Evolutionary conservation across 345 rosid genomes (phyloP).

Genomic region (Nephelium lappaceum): DNA sequence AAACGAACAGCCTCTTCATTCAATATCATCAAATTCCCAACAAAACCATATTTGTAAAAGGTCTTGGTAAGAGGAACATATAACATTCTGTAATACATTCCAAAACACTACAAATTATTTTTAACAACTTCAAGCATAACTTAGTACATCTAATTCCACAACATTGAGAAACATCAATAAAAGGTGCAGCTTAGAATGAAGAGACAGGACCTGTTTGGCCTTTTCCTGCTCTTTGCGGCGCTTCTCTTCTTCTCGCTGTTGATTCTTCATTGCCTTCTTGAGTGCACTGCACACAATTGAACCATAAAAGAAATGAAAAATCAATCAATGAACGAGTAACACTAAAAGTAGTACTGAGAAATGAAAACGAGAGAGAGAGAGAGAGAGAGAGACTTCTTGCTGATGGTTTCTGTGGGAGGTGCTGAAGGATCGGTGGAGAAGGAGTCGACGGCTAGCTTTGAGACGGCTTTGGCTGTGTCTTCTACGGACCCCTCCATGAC

Average conservation of each 20-base stretch:
- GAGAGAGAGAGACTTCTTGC: slow-evolving; percentile 64
- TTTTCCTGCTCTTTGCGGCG: slow-evolving; percentile 74
- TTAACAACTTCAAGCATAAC: too few relatives aligned
- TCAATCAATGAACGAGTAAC: neutral
- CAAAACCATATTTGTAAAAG: neutral
- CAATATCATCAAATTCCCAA: neutral
- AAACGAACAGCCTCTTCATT: neutral
- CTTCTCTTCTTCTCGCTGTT: slow-evolving; percentile 83
- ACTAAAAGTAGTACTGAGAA: neutral
- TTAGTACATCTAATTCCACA: neutral
- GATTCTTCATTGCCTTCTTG: slow-evolving; percentile 75
- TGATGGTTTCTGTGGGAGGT: slow-evolving; percentile 47
- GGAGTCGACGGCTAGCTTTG: slow-evolving; percentile 41
- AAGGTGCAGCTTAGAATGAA: neutral
- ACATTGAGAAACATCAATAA: neutral
- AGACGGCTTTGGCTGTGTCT: slow-evolving; percentile 43
- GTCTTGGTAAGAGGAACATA: neutral
- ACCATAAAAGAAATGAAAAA: neutral
- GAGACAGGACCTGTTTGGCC: slow-evolving; percentile 34
- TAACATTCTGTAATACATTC: too few relatives aligned
- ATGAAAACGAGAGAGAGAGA: neutral
- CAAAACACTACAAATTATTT: too few relatives aligned
- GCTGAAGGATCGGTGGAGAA: slow-evolving; percentile 22
- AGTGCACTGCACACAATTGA: slow-evolving; percentile 56
- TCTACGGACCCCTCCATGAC: slow-evolving; percentile 46